These are phyloP conservation scores for Sporisorium sorghi DNA, from an alignment of 1,284 basidiomycete genomes.

Conservation along the genomic window DNA sequence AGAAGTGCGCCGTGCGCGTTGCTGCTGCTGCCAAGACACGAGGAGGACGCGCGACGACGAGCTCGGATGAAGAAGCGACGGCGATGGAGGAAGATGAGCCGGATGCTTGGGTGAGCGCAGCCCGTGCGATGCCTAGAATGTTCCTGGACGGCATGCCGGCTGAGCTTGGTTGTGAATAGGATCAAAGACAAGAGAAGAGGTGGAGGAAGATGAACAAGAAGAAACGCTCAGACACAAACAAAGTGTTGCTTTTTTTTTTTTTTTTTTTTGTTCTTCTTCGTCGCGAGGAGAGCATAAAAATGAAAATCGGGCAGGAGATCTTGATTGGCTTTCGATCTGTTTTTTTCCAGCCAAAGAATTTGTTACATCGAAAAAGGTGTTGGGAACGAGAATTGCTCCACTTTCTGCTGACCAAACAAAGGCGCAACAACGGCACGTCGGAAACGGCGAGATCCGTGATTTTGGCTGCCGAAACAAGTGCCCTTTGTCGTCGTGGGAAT, in stretches of 20 bases:
- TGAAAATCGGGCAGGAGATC: background rate
- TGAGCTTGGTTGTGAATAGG: background rate
- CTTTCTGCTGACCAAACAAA: background rate
- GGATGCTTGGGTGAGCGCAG: slow-evolving; percentile 7
- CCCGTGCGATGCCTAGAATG: background rate
- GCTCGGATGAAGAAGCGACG: background rate
- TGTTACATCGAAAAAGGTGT: background rate
- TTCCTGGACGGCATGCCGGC: slow-evolving; percentile 12
- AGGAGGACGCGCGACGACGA: background rate
- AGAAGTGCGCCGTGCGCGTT: slow-evolving; percentile 7
- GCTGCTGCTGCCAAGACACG: background rate
- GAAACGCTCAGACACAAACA: background rate
- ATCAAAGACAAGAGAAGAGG: background rate
- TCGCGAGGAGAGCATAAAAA: too few relatives aligned
- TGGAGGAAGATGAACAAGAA: slow-evolving; percentile 2
- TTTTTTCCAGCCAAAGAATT: background rate
- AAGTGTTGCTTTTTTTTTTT: background rate
- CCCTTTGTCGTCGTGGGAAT: background rate
- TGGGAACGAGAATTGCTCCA: background rate
- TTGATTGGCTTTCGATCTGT: background rate
- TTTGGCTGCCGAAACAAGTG: too few relatives aligned
- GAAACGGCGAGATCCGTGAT: too few relatives aligned
- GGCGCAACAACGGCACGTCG: too few relatives aligned
- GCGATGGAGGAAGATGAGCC: background rate
- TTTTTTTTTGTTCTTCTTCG: background rate